These are phyloP conservation scores for Myxozyma sirexii DNA, from an alignment of 805 yeast species.

Conservation along the genomic window DNA sequence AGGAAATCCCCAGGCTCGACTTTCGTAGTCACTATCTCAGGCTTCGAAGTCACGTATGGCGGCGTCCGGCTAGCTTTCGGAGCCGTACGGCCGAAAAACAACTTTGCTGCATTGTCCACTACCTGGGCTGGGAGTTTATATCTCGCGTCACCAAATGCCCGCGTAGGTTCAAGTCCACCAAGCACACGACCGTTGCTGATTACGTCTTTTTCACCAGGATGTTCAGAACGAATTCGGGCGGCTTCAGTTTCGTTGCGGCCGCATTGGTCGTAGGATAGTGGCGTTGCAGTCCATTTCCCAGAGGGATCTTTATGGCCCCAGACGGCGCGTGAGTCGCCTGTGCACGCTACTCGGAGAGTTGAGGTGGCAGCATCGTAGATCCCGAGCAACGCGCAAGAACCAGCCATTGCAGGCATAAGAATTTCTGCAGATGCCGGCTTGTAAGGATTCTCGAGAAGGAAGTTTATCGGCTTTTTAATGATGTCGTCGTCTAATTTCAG, in stretches of 20 bases:
- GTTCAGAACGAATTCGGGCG: constrained; percentile 77
- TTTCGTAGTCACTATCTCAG: constrained; percentile 77
- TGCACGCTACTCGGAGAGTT: constrained; percentile 82
- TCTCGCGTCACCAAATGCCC: constrained; percentile 97
- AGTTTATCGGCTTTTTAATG: constrained; percentile 71
- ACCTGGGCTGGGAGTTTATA: constrained; percentile 79
- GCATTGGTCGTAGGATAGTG: constrained; percentile 88
- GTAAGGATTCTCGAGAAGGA: constrained; percentile 66
- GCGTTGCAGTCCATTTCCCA: constrained; percentile 79
- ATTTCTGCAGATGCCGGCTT: constrained; percentile 67
- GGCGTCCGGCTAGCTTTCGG: constrained; percentile 80
- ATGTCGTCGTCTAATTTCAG: constrained; percentile 82
- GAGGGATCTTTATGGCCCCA: constrained; percentile 63
- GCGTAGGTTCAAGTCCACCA: constrained; percentile 90
- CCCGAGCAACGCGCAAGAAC: constrained; percentile 88
- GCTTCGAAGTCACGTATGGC: constrained; percentile 97
- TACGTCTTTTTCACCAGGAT: constrained; percentile 82
- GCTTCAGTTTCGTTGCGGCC: constrained; percentile 90
- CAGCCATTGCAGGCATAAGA: constrained; percentile 90
- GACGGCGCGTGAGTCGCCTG: constrained; percentile 95
- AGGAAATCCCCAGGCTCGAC: constrained; percentile 78
- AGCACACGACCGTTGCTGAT: constrained; percentile 85
- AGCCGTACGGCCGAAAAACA: constrained; percentile 73
- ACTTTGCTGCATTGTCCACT: constrained; percentile 71
- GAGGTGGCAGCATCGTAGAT: constrained; percentile 79